Conservation (phyloP, 371 early-diverging fungal genomes). For the Nematocida minor region DNA sequence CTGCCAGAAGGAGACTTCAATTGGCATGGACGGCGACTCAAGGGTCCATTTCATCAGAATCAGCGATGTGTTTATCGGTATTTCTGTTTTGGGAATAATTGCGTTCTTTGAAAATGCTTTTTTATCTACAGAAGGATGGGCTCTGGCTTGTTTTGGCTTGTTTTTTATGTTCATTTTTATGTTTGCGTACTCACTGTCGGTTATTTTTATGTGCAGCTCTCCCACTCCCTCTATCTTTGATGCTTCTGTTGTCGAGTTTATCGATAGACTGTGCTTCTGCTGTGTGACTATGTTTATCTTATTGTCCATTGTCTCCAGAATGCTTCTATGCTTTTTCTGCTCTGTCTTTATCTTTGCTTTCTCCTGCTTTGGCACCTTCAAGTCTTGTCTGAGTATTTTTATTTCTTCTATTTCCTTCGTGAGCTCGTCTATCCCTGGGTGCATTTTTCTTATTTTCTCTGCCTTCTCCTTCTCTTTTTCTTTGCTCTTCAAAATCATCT, state of each 20-base stretch:
- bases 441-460: constrained; percentile 18
- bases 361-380: background rate
- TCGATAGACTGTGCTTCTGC: constrained; percentile 5
- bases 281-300: constrained; percentile 7
- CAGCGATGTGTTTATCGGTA: background rate
- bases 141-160: constrained; percentile 7
- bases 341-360: background rate
- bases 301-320: background rate
- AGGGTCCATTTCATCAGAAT: constrained; percentile 43
- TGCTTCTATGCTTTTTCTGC: background rate
- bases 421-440: constrained; percentile 31
- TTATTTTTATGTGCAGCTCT: constrained; percentile 20
- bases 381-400: constrained; percentile 25
- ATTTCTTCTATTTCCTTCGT: constrained; percentile 47
- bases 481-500: constrained; percentile 31
- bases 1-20: constrained; percentile 48
- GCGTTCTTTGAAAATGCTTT: background rate
- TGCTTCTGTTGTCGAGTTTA: constrained; percentile 26
- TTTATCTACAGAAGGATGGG: constrained; percentile 39
- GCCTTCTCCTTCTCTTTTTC: constrained; percentile 47
- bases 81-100: constrained; percentile 24
- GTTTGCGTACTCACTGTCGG: constrained; percentile 1
- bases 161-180: background rate
- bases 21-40: constrained; percentile 12
- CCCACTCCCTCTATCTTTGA: constrained; percentile 31